Conservation (phyloP, 1,284 basidiomycete species). For the Vanrija sp. region DNA sequence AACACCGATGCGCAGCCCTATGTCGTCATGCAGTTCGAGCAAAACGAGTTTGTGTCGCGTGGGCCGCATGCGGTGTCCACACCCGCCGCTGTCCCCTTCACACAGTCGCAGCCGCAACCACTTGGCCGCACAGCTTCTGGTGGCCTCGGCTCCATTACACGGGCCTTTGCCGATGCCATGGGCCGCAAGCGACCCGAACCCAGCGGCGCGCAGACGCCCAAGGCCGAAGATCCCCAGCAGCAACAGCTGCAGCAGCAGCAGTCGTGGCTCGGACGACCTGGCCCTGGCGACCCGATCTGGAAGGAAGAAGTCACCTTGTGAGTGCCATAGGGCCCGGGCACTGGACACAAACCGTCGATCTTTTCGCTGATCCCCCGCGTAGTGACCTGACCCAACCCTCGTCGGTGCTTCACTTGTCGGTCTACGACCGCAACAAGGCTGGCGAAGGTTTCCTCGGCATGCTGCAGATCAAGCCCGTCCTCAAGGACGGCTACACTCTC, state of each 20-base stretch:
- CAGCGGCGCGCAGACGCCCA: slow-evolving; percentile 45
- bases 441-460: slow-evolving; percentile 85
- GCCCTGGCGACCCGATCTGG: slow-evolving; percentile 83
- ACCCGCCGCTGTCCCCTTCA: slow-evolving; percentile 40
- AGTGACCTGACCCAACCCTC: slow-evolving; percentile 93
- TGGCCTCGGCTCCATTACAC: slow-evolving; percentile 59
- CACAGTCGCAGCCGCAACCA: slow-evolving; percentile 37
- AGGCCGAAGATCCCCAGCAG: slow-evolving; percentile 28
- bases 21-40: slow-evolving; percentile 96
- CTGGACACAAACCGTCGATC: background rate
- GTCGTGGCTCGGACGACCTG: slow-evolving; percentile 43
- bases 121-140: slow-evolving; percentile 28
- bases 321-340: slow-evolving; percentile 45
- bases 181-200: slow-evolving; percentile 47
- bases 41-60: slow-evolving; percentile 95
- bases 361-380: background rate
- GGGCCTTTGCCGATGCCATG: slow-evolving; percentile 55
- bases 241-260: slow-evolving; percentile 7
- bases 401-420: slow-evolving; percentile 80
- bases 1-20: slow-evolving; percentile 66
- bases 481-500: slow-evolving; percentile 86
- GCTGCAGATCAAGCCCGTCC: slow-evolving; percentile 82
- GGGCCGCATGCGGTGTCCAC: slow-evolving; percentile 59
- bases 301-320: slow-evolving; percentile 98
- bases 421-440: slow-evolving; percentile 86